Percentiles rank a stretch among this genome's conserved stretches.
phyloP scores from a whole-genome alignment of 148 eudicot species.

The Rhododendron henanense region DNA sequence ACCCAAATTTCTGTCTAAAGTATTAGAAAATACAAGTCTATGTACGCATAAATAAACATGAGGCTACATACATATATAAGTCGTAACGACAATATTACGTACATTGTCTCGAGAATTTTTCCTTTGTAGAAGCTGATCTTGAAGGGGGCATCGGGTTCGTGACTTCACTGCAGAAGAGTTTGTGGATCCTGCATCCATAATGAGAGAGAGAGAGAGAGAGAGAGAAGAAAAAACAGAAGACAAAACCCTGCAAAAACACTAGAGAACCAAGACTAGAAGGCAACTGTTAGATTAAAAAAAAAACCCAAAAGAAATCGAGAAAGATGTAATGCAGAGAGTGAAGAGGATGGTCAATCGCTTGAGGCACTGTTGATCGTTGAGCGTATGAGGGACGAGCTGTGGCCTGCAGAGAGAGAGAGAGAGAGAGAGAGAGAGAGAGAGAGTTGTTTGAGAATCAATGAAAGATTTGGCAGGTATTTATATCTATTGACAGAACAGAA shows the following conservation, averaged over 20 bases:
- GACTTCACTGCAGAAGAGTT: conserved; percentile 25
- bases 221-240: background rate
- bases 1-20: background rate
- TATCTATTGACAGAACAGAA: background rate
- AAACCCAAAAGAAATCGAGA: background rate
- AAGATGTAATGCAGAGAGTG: background rate
- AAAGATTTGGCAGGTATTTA: conserved; percentile 1
- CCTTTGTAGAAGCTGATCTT: conserved; percentile 52
- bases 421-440: conserved; percentile 3
- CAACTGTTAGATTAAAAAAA: conserved; percentile 4
- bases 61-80: background rate
- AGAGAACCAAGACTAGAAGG: conserved; percentile 17
- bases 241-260: conserved; percentile 9
- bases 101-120: conserved; percentile 70
- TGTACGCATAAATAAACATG: background rate
- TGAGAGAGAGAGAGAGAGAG: background rate
- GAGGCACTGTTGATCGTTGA: background rate
- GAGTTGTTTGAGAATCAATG: background rate
- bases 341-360: background rate
- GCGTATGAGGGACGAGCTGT: background rate
- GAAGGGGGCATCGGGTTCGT: conserved; percentile 41
- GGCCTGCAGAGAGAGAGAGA: background rate
- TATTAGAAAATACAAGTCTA: background rate
- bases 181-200: conserved; percentile 48
- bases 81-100: conserved; percentile 5